Evolutionary conservation across 495 filamentous ascomycete genomes (phyloP).

Genomic region (Lichina pygmaea): DNA sequence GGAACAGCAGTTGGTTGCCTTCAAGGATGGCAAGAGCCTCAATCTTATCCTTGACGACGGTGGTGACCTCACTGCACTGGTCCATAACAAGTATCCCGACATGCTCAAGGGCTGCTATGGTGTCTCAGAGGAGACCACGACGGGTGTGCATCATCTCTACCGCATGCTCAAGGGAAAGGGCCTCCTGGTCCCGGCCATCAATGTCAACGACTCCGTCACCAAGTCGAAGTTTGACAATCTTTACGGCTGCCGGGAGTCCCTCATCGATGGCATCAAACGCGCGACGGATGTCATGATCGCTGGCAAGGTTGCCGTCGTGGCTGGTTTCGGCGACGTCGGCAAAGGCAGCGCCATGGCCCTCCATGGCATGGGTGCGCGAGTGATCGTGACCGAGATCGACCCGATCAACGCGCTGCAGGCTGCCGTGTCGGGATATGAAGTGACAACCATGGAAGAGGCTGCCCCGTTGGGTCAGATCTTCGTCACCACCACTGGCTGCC

Average conservation of each 20-base stretch:
- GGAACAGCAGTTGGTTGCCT: constrained; percentile 88
- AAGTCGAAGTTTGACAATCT: constrained; percentile 99
- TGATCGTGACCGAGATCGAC: constrained; percentile 90
- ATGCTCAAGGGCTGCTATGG: constrained; percentile 93
- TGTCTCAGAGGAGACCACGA: constrained; percentile 98
- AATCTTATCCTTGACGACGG: constrained; percentile 98
- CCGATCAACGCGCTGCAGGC: constrained; percentile 99
- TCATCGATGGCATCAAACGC: constrained; percentile 99
- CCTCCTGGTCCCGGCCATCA: constrained; percentile 70
- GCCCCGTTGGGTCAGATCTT: constrained; percentile 79
- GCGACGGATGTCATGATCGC: constrained; percentile 99
- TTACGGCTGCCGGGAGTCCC: constrained; percentile 96
- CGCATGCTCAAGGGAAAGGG: constrained; percentile 72
- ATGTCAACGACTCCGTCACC: constrained; percentile 97
- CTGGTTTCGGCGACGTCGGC: constrained; percentile 95
- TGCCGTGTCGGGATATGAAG: constrained; percentile 88
- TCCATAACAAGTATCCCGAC: constrained; percentile 95
- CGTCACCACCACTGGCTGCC: constrained; percentile 96
- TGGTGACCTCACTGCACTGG: constrained; percentile 86
- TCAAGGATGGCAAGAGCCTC: constrained; percentile 87
- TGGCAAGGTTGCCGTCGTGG: constrained; percentile 91
- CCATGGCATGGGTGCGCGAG: constrained; percentile 87
- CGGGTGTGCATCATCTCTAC: constrained; percentile 98
- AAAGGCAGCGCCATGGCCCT: constrained; percentile 96
- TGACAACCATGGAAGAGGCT: constrained; percentile 93